phyloP scores from a whole-genome alignment of 2,329 filamentous ascomycete genomes.

The Aspergillus sp. region DNA sequence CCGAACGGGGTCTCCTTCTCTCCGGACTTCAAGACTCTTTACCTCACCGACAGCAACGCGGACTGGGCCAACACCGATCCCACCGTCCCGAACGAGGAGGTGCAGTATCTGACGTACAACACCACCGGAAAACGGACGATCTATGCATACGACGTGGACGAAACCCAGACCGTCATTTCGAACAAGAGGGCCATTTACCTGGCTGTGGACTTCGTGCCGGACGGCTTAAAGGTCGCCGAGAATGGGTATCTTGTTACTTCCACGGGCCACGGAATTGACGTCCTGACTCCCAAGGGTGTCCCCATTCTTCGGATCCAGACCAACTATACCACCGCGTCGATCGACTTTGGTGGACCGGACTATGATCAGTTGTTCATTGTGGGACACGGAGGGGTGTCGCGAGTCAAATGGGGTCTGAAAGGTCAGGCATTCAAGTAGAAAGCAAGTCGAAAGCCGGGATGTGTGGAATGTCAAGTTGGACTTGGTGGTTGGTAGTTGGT shows the following conservation, averaged over 20 bases:
- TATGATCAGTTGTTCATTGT: not conserved
- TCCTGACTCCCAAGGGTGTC: not conserved
- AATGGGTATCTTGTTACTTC: conserved; percentile 1
- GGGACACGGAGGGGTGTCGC: not conserved
- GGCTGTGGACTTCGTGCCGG: not conserved
- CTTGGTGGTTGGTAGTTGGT: too few species aligned
- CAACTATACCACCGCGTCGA: not conserved
- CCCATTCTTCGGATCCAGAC: not conserved
- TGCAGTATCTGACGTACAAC: not conserved
- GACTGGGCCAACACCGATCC: not conserved
- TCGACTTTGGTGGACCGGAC: not conserved
- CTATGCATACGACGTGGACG: not conserved
- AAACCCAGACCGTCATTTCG: not conserved
- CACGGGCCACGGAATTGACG: not conserved
- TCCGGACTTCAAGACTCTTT: not conserved
- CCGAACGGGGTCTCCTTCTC: conserved; percentile 1
- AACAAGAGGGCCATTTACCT: not conserved
- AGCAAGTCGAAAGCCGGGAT: too few species aligned
- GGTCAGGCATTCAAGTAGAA: not conserved
- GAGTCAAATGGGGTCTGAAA: not conserved
- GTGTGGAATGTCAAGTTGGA: too few species aligned
- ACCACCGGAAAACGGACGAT: not conserved
- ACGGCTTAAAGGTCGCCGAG: conserved; percentile 1
- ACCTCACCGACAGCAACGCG: not conserved
- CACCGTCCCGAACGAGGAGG: not conserved